Conservation (phyloP, 148 eudicot species). For the Salicornia ramosissima region DNA sequence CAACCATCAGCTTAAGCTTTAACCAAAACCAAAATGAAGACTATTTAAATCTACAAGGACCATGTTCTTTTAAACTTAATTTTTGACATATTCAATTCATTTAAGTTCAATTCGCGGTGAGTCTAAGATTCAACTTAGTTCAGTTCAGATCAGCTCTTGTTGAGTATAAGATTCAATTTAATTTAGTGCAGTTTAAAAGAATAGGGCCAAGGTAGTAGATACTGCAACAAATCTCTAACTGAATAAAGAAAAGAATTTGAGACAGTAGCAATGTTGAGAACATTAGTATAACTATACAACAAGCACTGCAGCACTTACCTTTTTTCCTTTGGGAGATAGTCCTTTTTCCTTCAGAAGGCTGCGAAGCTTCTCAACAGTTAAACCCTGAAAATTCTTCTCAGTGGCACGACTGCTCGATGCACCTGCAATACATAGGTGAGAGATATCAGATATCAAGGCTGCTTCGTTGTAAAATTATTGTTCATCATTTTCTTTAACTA, state of each 20-base stretch:
- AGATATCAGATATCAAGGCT: not conserved
- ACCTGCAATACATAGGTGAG: constrained; percentile 35
- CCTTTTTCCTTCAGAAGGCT: constrained; percentile 76
- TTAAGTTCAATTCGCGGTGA: no score
- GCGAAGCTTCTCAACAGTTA: constrained; percentile 82
- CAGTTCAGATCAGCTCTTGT: no score
- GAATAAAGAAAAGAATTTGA: no score
- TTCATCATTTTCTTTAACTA: not conserved
- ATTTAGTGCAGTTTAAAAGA: no score
- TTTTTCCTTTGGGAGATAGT: constrained; percentile 63
- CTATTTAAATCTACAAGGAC: not conserved
- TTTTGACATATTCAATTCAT: no score
- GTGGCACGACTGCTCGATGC: constrained; percentile 40
- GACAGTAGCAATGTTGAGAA: not conserved
- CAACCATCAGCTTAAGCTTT: not conserved
- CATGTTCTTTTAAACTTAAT: no score
- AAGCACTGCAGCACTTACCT: constrained; percentile 51
- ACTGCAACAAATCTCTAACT: no score
- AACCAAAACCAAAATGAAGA: not conserved
- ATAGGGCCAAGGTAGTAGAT: no score
- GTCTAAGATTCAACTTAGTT: no score
- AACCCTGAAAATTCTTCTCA: constrained; percentile 43
- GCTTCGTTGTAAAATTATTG: not conserved
- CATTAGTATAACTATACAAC: not conserved
- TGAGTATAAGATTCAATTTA: no score